Conservation (phyloP, 2,329 filamentous ascomycete genomes). For the Fusarium incarnatum region DNA sequence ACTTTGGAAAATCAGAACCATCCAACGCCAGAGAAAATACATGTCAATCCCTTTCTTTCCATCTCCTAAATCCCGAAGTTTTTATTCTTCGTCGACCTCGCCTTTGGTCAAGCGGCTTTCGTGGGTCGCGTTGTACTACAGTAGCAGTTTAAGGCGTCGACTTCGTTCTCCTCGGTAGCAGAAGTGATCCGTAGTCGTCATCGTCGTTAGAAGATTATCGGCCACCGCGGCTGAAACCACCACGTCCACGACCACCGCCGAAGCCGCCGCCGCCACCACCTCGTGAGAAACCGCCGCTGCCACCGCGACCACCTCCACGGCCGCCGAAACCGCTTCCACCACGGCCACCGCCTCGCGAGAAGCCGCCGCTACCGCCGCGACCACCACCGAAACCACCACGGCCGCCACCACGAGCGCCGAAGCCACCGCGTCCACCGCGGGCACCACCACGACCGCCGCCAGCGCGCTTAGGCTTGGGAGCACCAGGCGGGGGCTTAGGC, state of each 20-base stretch:
- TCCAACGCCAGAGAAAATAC: constrained; percentile 43
- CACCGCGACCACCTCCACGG: constrained; percentile 41
- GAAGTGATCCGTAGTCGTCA: constrained; percentile 13
- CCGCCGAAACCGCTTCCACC: constrained; percentile 34
- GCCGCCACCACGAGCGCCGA: constrained; percentile 49
- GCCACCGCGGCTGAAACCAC: constrained; percentile 49
- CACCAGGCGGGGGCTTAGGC: constrained; percentile 79
- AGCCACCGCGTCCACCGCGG: constrained; percentile 52
- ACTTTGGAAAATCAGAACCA: constrained; percentile 38
- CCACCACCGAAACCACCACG: constrained; percentile 55
- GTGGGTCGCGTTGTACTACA: constrained; percentile 32
- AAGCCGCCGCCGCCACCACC: constrained; percentile 46
- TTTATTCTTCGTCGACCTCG: constrained; percentile 5
- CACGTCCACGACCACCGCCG: constrained; percentile 46
- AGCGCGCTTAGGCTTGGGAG: constrained; percentile 72
- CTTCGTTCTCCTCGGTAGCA: constrained; percentile 11
- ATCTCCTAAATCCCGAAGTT: constrained; percentile 16
- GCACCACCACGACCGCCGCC: constrained; percentile 60
- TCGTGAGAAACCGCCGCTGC: constrained; percentile 42
- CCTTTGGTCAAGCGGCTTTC: constrained; percentile 22
- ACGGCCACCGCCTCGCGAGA: constrained; percentile 48
- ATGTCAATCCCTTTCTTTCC: constrained; percentile 35
- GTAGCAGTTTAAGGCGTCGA: constrained; percentile 19
- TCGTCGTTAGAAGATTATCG: constrained; percentile 26
- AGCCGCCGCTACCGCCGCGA: constrained; percentile 41